Conservation (phyloP, 2,329 filamentous ascomycete species). For the Cytospora leucostoma region DNA sequence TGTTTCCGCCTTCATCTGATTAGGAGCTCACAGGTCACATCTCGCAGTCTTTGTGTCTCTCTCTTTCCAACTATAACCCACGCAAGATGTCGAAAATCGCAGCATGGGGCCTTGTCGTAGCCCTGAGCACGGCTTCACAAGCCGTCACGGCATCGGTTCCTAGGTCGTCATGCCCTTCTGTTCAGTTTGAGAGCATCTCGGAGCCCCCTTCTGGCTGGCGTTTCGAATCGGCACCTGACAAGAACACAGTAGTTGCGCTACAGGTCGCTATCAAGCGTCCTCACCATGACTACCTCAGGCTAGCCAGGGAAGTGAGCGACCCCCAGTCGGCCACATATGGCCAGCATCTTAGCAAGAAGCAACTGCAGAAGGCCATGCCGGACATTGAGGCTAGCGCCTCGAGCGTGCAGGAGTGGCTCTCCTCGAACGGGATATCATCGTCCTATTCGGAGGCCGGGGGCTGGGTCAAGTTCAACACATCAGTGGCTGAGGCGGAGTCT, state of each 20-base stretch:
- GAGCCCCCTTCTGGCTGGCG: background rate
- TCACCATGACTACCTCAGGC: conserved; percentile 1
- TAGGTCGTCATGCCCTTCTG: background rate
- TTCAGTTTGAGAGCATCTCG: conserved; percentile 4
- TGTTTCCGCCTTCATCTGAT: background rate
- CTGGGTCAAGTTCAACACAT: background rate
- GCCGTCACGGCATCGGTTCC: background rate
- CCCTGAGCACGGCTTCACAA: background rate
- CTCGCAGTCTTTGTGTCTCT: background rate
- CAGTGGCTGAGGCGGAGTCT: background rate
- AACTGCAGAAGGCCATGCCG: background rate
- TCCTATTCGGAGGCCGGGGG: background rate
- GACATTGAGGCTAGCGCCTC: background rate
- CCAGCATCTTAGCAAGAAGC: background rate
- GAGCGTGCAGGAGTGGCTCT: background rate
- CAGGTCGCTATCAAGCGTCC: background rate
- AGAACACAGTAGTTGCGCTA: background rate
- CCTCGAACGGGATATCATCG: background rate
- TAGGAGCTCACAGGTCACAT: background rate
- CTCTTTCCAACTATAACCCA: background rate
- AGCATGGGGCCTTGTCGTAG: background rate
- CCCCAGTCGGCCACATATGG: conserved; percentile 1
- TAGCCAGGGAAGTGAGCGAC: conserved; percentile 2
- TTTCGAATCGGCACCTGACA: background rate
- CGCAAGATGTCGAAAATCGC: background rate